A percentile compares a stretch with the other conserved stretches of the same genome.
Evolutionary conservation across 2,329 filamentous ascomycete genomes (phyloP).

Genomic region (Venturia aucupariae): DNA sequence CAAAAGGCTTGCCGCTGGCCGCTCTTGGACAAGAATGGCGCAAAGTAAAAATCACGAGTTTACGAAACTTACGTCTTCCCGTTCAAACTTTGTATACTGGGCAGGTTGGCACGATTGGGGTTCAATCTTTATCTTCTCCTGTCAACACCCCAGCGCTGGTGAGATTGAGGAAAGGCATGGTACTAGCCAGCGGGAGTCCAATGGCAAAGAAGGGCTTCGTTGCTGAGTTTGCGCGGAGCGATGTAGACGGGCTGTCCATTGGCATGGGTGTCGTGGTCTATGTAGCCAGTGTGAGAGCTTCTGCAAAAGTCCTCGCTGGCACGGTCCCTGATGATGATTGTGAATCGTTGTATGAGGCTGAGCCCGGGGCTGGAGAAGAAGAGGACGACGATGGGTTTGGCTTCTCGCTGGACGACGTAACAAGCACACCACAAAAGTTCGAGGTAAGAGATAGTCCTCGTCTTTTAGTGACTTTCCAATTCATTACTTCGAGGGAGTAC

Average conservation of each 20-base stretch:
- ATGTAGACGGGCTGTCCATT: conserved; percentile 53
- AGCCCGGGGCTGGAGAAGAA: neutral
- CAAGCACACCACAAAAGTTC: neutral
- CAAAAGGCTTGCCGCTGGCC: neutral
- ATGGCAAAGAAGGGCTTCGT: conserved; percentile 42
- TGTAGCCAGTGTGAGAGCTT: conserved; percentile 74
- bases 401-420: conserved; percentile 5
- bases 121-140: conserved; percentile 25
- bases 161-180: conserved; percentile 67
- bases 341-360: conserved; percentile 16
- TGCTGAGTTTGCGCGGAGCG: conserved; percentile 57
- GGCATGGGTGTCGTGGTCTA: conserved; percentile 74
- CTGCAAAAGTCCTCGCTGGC: conserved; percentile 60
- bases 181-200: conserved; percentile 51
- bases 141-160: conserved; percentile 25
- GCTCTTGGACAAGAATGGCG: conserved; percentile 61
- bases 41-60: conserved; percentile 68
- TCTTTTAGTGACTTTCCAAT: conserved; percentile 53
- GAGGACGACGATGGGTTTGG: conserved; percentile 17
- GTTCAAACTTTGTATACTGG: conserved; percentile 66
- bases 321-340: conserved; percentile 17
- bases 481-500: conserved; percentile 63
- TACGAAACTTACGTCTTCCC: conserved; percentile 78
- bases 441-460: conserved; percentile 21
- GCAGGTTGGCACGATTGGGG: conserved; percentile 71